phyloP scores from a whole-genome alignment of 2,329 filamentous ascomycete genomes.

The Bipolaris sorokiniana region DNA sequence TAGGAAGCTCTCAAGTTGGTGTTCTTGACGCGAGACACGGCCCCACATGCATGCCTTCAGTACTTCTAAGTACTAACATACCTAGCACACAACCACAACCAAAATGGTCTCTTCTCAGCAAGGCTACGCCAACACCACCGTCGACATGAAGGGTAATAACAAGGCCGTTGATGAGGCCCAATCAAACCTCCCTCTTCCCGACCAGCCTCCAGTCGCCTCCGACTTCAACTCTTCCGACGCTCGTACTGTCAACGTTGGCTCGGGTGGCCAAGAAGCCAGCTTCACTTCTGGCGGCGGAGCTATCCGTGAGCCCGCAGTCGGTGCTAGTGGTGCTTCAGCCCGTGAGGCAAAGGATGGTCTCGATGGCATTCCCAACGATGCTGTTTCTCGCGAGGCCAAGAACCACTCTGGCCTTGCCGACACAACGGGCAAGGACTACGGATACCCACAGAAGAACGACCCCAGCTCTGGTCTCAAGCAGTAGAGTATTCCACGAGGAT shows the following conservation, averaged over 20 bases:
- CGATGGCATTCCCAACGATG: conserved; percentile 64
- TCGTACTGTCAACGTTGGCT: conserved; percentile 72
- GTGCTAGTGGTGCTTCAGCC: conserved; percentile 62
- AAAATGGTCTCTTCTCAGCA: conserved; percentile 37
- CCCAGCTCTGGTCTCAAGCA: conserved; percentile 39
- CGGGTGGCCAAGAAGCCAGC: conserved; percentile 59
- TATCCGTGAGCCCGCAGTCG: conserved; percentile 58
- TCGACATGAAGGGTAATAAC: conserved; percentile 37
- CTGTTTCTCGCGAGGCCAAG: conserved; percentile 57
- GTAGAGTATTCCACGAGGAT: conserved; percentile 9
- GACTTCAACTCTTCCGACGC: conserved; percentile 79
- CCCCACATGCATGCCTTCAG: neutral
- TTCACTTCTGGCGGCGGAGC: conserved; percentile 55
- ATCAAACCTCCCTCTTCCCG: conserved; percentile 78
- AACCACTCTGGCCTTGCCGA: conserved; percentile 49
- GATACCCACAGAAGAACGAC: conserved; percentile 52
- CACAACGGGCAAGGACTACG: conserved; percentile 52
- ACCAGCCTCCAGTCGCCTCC: conserved; percentile 75
- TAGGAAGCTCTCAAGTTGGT: neutral
- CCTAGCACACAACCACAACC: conserved; percentile 12
- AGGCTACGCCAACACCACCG: conserved; percentile 28
- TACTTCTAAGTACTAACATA: neutral
- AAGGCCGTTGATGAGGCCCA: conserved; percentile 70
- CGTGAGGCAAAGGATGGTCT: conserved; percentile 67
- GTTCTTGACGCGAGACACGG: neutral